A percentile compares a stretch with the other conserved stretches of the same genome.
Evolutionary conservation across 2,329 filamentous ascomycete species (phyloP).

Genomic region (Beauveria varroae): DNA sequence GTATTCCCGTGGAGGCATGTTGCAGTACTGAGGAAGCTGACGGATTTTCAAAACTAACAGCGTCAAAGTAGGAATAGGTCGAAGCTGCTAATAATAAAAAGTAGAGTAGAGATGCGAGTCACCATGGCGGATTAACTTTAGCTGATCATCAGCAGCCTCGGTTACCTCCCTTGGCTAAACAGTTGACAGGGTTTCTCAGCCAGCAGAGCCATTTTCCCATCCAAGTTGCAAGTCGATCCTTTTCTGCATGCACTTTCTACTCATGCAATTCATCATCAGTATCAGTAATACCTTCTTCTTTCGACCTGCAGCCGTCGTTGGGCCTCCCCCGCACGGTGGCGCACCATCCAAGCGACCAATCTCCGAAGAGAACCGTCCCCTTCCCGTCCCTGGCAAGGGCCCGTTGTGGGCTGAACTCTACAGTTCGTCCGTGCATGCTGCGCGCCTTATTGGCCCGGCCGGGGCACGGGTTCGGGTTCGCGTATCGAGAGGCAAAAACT

Average conservation of each 20-base stretch:
- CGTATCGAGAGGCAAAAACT: not conserved
- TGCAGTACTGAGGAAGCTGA: not conserved
- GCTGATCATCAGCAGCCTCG: no score
- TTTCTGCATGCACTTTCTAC: not conserved
- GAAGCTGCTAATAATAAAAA: not conserved
- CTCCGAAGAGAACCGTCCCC: not conserved
- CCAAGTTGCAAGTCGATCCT: not conserved
- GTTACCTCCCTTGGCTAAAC: no score
- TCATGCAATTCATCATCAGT: not conserved
- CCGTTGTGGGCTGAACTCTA: constrained; percentile 1
- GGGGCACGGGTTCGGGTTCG: not conserved
- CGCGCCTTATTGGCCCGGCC: not conserved
- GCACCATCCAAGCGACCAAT: constrained; percentile 1
- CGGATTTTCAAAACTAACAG: not conserved
- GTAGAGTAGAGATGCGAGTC: not conserved
- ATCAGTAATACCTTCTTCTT: not conserved
- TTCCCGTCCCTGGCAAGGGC: not conserved
- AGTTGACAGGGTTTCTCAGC: no score
- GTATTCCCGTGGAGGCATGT: not conserved
- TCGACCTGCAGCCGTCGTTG: not conserved
- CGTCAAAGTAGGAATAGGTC: not conserved
- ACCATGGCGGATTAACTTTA: not conserved
- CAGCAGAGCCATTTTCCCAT: no score
- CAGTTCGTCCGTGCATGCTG: not conserved
- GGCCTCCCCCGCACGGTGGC: constrained; percentile 1